Conservation (phyloP, 108 stramenopile species). For the Nitzschia putrida region DNA sequence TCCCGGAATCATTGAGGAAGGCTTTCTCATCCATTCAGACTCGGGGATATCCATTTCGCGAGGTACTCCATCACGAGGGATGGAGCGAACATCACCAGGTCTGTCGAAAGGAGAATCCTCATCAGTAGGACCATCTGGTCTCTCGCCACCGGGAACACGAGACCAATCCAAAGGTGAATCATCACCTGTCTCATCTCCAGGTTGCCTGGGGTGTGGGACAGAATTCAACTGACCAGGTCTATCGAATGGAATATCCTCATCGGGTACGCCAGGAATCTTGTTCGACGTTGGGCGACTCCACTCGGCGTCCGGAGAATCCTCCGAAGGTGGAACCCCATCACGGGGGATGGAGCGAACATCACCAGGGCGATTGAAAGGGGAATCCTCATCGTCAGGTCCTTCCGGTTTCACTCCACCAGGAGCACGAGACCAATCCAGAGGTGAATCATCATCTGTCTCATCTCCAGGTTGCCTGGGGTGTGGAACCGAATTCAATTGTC, state of each 20-base stretch:
- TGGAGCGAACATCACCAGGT: conserved; percentile 29
- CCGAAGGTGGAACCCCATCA: conserved; percentile 13
- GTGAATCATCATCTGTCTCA: not conserved
- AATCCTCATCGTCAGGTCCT: conserved; percentile 1
- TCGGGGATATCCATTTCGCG: conserved; percentile 17
- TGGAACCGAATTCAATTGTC: conserved; percentile 18
- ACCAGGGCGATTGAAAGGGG: conserved; percentile 26
- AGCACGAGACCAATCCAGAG: conserved; percentile 20
- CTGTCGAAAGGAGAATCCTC: conserved; percentile 13
- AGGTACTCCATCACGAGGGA: conserved; percentile 31
- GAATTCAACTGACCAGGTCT: conserved; percentile 15
- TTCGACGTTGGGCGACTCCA: conserved; percentile 16
- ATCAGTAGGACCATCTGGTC: conserved; percentile 6
- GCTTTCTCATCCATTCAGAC: conserved; percentile 21
- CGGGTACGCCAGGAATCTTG: conserved; percentile 25
- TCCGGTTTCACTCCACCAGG: conserved; percentile 14
- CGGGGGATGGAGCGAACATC: conserved; percentile 29
- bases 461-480: conserved; percentile 4
- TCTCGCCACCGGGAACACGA: conserved; percentile 2
- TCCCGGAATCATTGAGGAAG: conserved; percentile 3
- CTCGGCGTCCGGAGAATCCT: conserved; percentile 7
- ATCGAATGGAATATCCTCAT: conserved; percentile 29
- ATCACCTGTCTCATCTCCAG: conserved; percentile 2
- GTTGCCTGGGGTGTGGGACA: conserved; percentile 14
- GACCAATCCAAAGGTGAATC: conserved; percentile 10